These are phyloP conservation scores for Phalaenopsis hybrid DNA, from an alignment of 116 monocot species.

Conservation along the genomic window DNA sequence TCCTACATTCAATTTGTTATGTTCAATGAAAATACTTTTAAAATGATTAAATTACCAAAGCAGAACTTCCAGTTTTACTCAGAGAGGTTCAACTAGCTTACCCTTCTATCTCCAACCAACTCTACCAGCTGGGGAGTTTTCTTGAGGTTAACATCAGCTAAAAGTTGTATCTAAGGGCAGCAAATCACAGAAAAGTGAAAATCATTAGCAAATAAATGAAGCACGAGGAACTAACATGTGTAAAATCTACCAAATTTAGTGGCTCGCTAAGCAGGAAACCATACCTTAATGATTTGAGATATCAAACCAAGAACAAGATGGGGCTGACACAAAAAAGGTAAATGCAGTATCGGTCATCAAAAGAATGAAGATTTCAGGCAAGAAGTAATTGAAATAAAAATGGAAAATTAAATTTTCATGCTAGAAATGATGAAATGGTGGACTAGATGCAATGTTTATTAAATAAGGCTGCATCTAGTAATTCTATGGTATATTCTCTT, in stretches of 20 bases:
- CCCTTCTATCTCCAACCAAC: constrained; percentile 50
- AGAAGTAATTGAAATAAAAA: not conserved
- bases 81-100: constrained; percentile 4
- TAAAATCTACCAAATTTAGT: not conserved
- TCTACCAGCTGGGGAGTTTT: constrained; percentile 63
- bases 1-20: constrained; percentile 38
- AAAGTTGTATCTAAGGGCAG: constrained; percentile 53
- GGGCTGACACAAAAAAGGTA: constrained; percentile 31
- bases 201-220: not conserved
- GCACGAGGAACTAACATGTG: not conserved
- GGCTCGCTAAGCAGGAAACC: not conserved
- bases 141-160: constrained; percentile 61
- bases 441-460: not conserved
- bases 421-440: not conserved
- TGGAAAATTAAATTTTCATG: not conserved
- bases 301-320: constrained; percentile 64
- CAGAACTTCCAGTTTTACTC: not conserved
- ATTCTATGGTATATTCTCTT: too few relatives aligned
- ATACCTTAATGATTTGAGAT: constrained; percentile 68
- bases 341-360: constrained; percentile 13
- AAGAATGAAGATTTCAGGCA: not conserved
- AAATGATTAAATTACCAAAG: not conserved
- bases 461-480: not conserved
- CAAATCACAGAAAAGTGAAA: not conserved
- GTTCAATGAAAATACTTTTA: not conserved